Evolutionary conservation across 1,139 yeast species (phyloP).

Genomic region (Kurtzmaniella quercitrusa): DNA sequence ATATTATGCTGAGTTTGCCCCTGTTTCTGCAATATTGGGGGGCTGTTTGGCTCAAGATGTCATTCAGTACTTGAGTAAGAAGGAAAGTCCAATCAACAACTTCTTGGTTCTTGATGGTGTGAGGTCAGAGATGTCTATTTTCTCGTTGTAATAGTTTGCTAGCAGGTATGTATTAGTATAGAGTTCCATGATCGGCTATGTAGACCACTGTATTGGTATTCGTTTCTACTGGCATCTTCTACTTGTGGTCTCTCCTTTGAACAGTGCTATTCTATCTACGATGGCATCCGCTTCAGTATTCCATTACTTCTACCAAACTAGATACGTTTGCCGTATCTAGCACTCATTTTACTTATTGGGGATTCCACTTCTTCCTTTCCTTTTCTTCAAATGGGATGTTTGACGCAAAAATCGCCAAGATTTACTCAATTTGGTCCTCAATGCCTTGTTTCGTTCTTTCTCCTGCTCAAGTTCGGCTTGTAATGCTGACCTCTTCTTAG

Average conservation of each 20-base stretch:
- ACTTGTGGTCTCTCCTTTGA: too few species aligned
- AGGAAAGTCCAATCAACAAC: conserved; percentile 81
- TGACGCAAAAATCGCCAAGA: conserved; percentile 35
- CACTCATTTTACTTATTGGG: conserved; percentile 17
- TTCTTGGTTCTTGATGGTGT: conserved; percentile 71
- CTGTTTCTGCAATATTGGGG: conserved; percentile 85
- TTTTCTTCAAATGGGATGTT: conserved; percentile 40
- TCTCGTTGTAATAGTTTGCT: conserved; percentile 28
- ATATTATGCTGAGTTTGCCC: conserved; percentile 69
- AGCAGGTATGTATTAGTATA: too few species aligned
- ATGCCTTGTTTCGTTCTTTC: conserved; percentile 18
- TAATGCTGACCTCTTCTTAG: conserved; percentile 18
- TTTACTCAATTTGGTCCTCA: conserved; percentile 28
- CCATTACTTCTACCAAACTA: too few species aligned
- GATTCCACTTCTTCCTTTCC: conserved; percentile 40
- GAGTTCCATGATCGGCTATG: too few species aligned
- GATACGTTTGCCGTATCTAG: background rate
- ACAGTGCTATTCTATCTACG: too few species aligned
- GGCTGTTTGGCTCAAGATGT: conserved; percentile 91
- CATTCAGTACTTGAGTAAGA: conserved; percentile 71
- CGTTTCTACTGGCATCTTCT: too few species aligned
- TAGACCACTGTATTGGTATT: too few species aligned
- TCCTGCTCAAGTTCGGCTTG: conserved; percentile 22
- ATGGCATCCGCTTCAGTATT: too few species aligned
- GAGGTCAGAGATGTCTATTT: conserved; percentile 73